These are phyloP conservation scores for Alternaria incomplexa DNA, from an alignment of 2,329 filamentous ascomycete genomes.

Conservation along the genomic window DNA sequence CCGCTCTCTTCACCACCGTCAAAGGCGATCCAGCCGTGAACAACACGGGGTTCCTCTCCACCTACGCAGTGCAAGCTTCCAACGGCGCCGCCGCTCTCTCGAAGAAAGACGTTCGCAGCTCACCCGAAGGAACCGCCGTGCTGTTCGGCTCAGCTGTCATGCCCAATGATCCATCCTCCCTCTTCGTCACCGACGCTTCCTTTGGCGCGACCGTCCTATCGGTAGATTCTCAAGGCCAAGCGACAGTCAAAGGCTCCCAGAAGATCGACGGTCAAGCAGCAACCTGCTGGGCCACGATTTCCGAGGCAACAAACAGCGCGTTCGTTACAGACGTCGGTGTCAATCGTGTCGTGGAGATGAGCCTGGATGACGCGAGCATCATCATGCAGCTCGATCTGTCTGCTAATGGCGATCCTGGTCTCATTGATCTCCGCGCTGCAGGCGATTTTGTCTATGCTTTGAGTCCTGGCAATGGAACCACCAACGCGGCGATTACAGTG, in stretches of 20 bases:
- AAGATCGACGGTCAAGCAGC: constrained; percentile 59
- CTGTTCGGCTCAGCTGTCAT: constrained; percentile 62
- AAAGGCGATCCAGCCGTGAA: constrained; percentile 65
- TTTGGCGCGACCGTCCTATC: constrained; percentile 62
- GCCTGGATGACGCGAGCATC: constrained; percentile 56
- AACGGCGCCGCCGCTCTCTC: constrained; percentile 14
- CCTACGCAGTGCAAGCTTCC: constrained; percentile 54
- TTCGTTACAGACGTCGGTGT: constrained; percentile 64
- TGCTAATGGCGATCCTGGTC: constrained; percentile 56
- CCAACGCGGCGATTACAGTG: constrained; percentile 46
- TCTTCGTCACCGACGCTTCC: constrained; percentile 65
- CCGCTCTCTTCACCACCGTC: constrained; percentile 61
- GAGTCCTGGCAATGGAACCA: constrained; percentile 58
- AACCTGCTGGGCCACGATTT: constrained; percentile 65
- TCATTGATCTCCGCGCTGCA: constrained; percentile 61
- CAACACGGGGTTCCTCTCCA: constrained; percentile 63
- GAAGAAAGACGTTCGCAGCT: constrained; percentile 41
- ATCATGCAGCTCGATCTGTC: constrained; percentile 49
- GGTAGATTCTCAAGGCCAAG: constrained; percentile 45
- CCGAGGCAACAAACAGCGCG: constrained; percentile 55
- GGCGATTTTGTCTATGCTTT: constrained; percentile 66
- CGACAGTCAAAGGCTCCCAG: constrained; percentile 46
- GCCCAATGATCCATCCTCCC: constrained; percentile 44
- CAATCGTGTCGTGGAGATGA: constrained; percentile 65
- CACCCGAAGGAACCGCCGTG: constrained; percentile 62